A percentile compares a stretch with the other conserved stretches of the same genome.
phyloP scores from a whole-genome alignment of 768 basidiomycete genomes.

The Hypsizygus marmoreus region DNA sequence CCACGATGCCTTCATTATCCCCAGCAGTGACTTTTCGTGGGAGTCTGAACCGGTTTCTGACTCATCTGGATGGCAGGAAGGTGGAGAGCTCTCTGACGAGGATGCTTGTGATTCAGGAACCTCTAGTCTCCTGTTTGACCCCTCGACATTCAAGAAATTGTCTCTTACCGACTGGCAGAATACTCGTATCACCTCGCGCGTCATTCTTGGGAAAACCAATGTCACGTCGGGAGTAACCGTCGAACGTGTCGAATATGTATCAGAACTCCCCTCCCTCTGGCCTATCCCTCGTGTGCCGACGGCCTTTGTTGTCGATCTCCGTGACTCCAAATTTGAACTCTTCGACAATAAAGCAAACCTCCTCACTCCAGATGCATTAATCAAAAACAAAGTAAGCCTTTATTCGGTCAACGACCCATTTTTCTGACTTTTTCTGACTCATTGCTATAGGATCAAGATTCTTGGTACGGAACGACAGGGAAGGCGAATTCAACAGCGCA shows the following conservation, averaged over 20 bases:
- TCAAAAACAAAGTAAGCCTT: conserved; percentile 23
- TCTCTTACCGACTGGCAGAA: conserved; percentile 4
- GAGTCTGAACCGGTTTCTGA: no score
- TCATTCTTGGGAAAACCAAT: neutral
- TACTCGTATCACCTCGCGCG: neutral
- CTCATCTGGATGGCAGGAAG: no score
- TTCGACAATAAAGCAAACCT: conserved; percentile 11
- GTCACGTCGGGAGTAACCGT: conserved; percentile 15
- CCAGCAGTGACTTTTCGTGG: no score
- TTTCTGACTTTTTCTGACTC: no score
- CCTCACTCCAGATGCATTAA: conserved; percentile 16
- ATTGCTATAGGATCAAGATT: no score
- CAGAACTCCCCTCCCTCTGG: conserved; percentile 7
- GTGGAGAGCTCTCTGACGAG: no score
- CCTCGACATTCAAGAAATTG: neutral
- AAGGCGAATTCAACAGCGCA: no score
- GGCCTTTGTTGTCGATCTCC: conserved; percentile 17
- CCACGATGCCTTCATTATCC: no score
- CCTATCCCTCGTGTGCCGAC: conserved; percentile 12
- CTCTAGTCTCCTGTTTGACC: no score
- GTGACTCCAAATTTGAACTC: conserved; percentile 15
- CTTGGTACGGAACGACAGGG: no score
- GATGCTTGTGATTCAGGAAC: no score
- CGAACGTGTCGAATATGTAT: conserved; percentile 15
- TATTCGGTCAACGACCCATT: no score